Base-by-base conservation (phyloP, 768 basidiomycete species). In the Amanita inopinata region DNA sequence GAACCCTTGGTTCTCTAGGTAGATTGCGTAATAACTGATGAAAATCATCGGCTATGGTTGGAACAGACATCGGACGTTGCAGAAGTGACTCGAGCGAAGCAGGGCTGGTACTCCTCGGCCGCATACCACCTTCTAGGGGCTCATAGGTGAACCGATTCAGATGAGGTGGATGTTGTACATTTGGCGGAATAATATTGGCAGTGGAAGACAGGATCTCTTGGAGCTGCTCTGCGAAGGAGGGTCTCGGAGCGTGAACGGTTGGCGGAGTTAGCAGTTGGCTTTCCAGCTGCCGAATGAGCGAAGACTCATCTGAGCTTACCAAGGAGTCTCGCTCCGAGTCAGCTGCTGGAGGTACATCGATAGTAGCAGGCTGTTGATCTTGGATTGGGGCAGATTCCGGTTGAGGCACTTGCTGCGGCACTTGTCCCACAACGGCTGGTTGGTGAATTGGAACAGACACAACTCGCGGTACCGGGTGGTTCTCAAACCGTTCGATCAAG, bases 161-260 rank as follows among this genome's bases (percentile, higher is more conserved):
- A 3, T 64, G 58, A 0, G 82, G 80, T 9, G 80, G 72, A 1
- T 57, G 61, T 35, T 70, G 63, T 11, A 72, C 63, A 10, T 61
- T 59, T 5, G 61, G 59, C 11, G 63, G 63, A 4, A 65, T 58
- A 1, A 64, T 57, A 15, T 61, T 59, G 11, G 66, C 61, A 6
- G 63, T 65, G 8, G 74, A 54, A n/a, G 71, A 68, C 19, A 85
- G 51, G 24, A 84, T 67, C 5, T 79, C 76, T 45, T 77, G 72
- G 3, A 85, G 56, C 40, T 76, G 71, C 38, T 80, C 70, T 6
- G 74, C 73, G 27, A 84, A 61, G 0, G 80, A 73, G 3, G 64
- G 71, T 5, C 71, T 73, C 20, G 66, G 50, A 4, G 67, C 68
- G n/a, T 37, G 43, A 12, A 23, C 17, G 6, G 27, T 27, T 30